phyloP scores from a whole-genome alignment of 1,139 yeast species.

The Debaryomycetaceae sp. region DNA sequence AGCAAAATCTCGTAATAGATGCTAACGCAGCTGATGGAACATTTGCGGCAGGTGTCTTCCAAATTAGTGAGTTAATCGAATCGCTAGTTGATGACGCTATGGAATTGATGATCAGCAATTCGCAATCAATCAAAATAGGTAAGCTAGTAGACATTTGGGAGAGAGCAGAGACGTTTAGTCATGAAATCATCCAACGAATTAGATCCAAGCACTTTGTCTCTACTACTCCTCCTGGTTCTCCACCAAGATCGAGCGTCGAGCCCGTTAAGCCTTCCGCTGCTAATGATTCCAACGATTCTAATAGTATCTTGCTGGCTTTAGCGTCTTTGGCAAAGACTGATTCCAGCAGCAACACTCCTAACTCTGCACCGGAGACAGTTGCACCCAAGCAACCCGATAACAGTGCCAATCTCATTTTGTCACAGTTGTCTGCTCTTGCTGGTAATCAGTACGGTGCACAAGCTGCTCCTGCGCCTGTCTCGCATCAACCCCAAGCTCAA shows the following conservation, averaged over 20 bases:
- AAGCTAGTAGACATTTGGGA: constrained; percentile 93
- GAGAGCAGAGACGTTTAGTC: constrained; percentile 73
- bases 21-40: constrained; percentile 65
- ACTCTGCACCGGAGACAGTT: constrained; percentile 19
- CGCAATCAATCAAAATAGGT: constrained; percentile 66
- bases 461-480: constrained; percentile 2
- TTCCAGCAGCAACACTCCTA: constrained; percentile 22
- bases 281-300: constrained; percentile 42
- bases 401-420: constrained; percentile 39
- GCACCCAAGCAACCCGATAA: constrained; percentile 11
- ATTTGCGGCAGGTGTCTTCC: constrained; percentile 67
- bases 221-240: constrained; percentile 55
- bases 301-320: constrained; percentile 61
- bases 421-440: constrained; percentile 46
- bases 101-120: constrained; percentile 46
- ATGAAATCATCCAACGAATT: constrained; percentile 50
- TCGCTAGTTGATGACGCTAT: constrained; percentile 59
- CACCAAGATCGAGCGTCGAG: constrained; percentile 35
- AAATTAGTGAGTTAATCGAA: constrained; percentile 56
- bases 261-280: constrained; percentile 21
- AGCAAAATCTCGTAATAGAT: constrained; percentile 41
- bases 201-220: constrained; percentile 58
- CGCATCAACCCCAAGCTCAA: constrained; percentile 10
- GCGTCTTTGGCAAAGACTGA: constrained; percentile 50
- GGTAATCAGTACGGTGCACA: constrained; percentile 9